Conservation (phyloP, 2,329 filamentous ascomycete species). For the Scedosporium aurantiacum region DNA sequence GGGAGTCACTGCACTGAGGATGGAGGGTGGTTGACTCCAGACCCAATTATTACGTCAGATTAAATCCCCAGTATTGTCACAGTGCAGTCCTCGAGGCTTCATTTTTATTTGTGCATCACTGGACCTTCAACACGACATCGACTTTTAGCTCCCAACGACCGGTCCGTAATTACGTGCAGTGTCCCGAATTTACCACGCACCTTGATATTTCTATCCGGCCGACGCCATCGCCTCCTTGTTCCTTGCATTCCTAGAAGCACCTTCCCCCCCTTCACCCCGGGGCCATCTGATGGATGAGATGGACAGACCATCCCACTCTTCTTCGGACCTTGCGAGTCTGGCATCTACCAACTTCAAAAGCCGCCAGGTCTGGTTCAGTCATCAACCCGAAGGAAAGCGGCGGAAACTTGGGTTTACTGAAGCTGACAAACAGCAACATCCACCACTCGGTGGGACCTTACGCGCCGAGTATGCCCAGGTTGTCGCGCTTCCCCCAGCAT, state of each 20-base stretch:
- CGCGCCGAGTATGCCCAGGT: conserved; percentile 68
- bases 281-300: not conserved
- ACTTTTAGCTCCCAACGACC: no score
- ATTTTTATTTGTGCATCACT: not conserved
- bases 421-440: not conserved
- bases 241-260: no score
- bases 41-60: not conserved
- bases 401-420: conserved; percentile 24
- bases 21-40: no score
- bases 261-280: no score
- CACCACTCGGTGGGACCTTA: conserved; percentile 17
- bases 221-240: no score
- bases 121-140: not conserved
- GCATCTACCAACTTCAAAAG: conserved; percentile 9
- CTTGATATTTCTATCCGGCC: no score
- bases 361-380: conserved; percentile 9
- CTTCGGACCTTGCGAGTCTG: conserved; percentile 7
- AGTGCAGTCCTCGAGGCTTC: not conserved
- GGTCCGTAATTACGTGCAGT: no score
- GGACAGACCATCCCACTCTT: not conserved
- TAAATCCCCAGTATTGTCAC: not conserved
- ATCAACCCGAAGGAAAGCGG: conserved; percentile 21
- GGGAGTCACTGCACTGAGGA: no score
- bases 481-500: conserved; percentile 61
- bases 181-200: no score